These are phyloP conservation scores for Hypoxylon sp. DNA, from an alignment of 2,329 filamentous ascomycete genomes.

Conservation along the genomic window DNA sequence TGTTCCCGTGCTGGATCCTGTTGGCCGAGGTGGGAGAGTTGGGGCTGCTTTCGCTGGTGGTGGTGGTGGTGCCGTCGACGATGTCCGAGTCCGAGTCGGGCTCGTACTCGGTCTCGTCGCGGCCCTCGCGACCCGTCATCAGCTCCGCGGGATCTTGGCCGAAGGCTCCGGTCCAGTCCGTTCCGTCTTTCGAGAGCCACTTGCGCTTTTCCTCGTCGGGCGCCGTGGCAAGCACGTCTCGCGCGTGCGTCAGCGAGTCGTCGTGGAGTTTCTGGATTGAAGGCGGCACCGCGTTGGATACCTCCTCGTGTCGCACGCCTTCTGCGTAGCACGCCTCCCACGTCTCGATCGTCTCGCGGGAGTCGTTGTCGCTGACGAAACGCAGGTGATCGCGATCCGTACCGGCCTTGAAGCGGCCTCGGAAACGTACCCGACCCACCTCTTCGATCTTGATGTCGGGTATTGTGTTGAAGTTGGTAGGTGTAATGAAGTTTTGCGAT, in stretches of 20 bases:
- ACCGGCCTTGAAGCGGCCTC: slow-evolving; percentile 84
- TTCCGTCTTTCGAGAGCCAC: slow-evolving; percentile 82
- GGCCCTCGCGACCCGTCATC: slow-evolving; percentile 48
- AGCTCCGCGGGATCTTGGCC: slow-evolving; percentile 73
- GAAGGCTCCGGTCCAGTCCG: slow-evolving; percentile 88
- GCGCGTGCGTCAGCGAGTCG: slow-evolving; percentile 77
- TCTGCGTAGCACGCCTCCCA: slow-evolving; percentile 94
- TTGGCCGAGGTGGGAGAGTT: slow-evolving; percentile 28
- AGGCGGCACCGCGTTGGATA: slow-evolving; percentile 77
- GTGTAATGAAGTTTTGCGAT: slow-evolving; percentile 91
- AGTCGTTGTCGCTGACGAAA: slow-evolving; percentile 87
- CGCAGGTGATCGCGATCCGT: slow-evolving; percentile 85
- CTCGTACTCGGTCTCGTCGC: slow-evolving; percentile 52
- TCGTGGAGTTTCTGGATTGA: slow-evolving; percentile 81
- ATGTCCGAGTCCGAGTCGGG: slow-evolving; percentile 40
- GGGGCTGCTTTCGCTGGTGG: slow-evolving; percentile 48
- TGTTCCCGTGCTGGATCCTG: slow-evolving; percentile 31
- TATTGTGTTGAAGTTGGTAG: slow-evolving; percentile 73
- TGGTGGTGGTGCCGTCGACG: slow-evolving; percentile 44
- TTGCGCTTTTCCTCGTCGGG: slow-evolving; percentile 75
- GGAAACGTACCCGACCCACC: slow-evolving; percentile 82
- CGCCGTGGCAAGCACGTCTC: slow-evolving; percentile 80
- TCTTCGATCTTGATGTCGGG: slow-evolving; percentile 81
- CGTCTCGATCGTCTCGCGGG: slow-evolving; percentile 90
- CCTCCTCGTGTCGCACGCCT: slow-evolving; percentile 77